Conservation (phyloP, 2,329 filamentous ascomycete species). For the Neofusicoccum ribis region DNA sequence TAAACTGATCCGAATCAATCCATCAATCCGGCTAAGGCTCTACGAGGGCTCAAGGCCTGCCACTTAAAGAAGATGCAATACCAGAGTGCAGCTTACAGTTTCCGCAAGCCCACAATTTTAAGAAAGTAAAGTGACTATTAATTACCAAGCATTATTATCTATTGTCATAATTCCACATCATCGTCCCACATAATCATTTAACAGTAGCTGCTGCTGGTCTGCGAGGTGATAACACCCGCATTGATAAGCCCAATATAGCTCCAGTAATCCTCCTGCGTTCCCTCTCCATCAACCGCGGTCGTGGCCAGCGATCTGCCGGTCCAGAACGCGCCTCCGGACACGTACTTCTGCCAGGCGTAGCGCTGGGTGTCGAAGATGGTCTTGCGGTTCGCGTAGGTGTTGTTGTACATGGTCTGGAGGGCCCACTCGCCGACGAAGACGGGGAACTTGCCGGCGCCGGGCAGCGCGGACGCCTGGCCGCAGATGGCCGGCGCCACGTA, state of each 20-base stretch:
- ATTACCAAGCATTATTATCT: too few relatives aligned
- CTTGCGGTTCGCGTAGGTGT: slow-evolving; percentile 31
- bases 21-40: too few relatives aligned
- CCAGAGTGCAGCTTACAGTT: too few relatives aligned
- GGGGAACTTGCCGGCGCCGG: slow-evolving; percentile 25
- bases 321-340: slow-evolving; percentile 34
- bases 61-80: too few relatives aligned
- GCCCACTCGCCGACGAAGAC: slow-evolving; percentile 40
- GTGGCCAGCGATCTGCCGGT: slow-evolving; percentile 27
- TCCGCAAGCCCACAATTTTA: too few relatives aligned
- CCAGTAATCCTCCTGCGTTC: slow-evolving; percentile 25
- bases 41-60: too few relatives aligned
- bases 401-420: slow-evolving; percentile 35
- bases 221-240: slow-evolving; percentile 20
- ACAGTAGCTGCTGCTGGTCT: neutral
- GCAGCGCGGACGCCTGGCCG: slow-evolving; percentile 23
- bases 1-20: too few relatives aligned
- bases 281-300: slow-evolving; percentile 22
- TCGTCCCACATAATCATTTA: neutral
- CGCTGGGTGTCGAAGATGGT: slow-evolving; percentile 34
- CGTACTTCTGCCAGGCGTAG: slow-evolving; percentile 37
- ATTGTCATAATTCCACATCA: too few relatives aligned
- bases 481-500: slow-evolving; percentile 23
- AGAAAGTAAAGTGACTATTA: too few relatives aligned
- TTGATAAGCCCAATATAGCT: slow-evolving; percentile 22